Evolutionary conservation across 2,329 filamentous ascomycete species (phyloP), one percentile per base, ranked within the genome.

Genomic region (Emergomyces pasteurianus): DNA sequence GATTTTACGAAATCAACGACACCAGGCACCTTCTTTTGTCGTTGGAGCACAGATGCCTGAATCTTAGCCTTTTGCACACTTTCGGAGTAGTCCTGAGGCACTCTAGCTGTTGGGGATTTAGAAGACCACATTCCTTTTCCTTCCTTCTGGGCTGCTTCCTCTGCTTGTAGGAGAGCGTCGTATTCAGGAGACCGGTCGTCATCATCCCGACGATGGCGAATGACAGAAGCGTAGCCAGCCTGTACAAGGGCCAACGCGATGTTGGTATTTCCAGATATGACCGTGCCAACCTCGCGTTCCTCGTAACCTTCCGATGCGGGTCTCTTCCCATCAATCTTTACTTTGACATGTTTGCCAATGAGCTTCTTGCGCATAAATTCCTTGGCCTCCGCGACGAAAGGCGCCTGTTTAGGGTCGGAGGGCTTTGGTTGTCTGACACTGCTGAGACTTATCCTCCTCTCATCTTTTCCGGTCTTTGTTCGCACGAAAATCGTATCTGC

Each of bases 1-100:
- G 91, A 89, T 77, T 97, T 96, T 79, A 95, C 94, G 74, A 95
- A 99, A 74, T 99, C 94, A 49, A 99, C 91, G 67, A 99, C 82
- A 12, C 89, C 94, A 8, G 94, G 91, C 3, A 97, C 87, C 75
- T 89, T 92, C 80, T 90, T 92, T 74, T 96, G 92, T 59, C 92
- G 85, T 63, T 94, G 89, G 38, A 99, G 82, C 26, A 90, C 86
- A 12, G 89, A 88, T 43, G 95, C 82, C 74, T 96, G 91, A 59
- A 96, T 87, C 82, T 96, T 97, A 64, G 94, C 94, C 77, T 96
- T 96, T 73, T 97, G 92, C 7, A 92, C 78, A 63, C 83, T 92
- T 74, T 97, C 94, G 5, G 92, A 96, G 71, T 92, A 91, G 73
- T 99, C 94, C 52, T 88, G 83, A 23, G n/a, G 72, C 89, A 94